Percentiles rank a stretch among this genome's conserved stretches.
Evolutionary conservation across 805 yeast species (phyloP).

Genomic region (Starmerella potacharoeniae): DNA sequence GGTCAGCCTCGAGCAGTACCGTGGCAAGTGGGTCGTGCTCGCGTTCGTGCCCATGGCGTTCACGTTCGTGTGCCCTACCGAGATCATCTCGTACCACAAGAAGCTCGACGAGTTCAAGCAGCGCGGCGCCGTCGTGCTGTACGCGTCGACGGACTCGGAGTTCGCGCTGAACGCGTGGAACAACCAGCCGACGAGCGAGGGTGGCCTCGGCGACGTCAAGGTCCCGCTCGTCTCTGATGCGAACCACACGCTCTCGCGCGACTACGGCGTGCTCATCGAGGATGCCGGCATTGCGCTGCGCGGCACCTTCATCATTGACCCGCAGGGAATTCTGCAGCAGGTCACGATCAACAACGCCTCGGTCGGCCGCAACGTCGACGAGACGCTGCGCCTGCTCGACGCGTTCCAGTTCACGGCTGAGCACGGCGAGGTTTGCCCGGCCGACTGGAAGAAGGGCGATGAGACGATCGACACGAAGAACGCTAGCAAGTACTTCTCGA

Average conservation of each 20-base stretch:
- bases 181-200: constrained; percentile 88
- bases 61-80: constrained; percentile 99
- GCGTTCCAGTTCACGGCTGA: constrained; percentile 99
- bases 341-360: constrained; percentile 97
- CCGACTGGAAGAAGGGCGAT: constrained; percentile 96
- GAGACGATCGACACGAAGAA: constrained; percentile 59
- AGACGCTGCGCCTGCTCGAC: constrained; percentile 91
- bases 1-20: constrained; percentile 83
- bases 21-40: constrained; percentile 94
- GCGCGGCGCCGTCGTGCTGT: constrained; percentile 77
- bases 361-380: constrained; percentile 98
- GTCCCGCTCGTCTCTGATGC: constrained; percentile 94
- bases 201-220: constrained; percentile 93
- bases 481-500: constrained; percentile 17
- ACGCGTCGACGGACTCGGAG: constrained; percentile 98
- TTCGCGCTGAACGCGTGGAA: constrained; percentile 98
- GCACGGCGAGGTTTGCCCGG: constrained; percentile 99
- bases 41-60: constrained; percentile 98
- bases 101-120: constrained; percentile 82
- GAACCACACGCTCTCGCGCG: constrained; percentile 87
- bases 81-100: constrained; percentile 96
- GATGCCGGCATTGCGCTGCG: constrained; percentile 96
- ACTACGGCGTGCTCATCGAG: constrained; percentile 94
- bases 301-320: constrained; percentile 97
- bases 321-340: constrained; percentile 90